Percentiles rank a stretch among this genome's conserved stretches.
These are phyloP conservation scores for Thuidium tamariscinum DNA, from an alignment of 225 moss, liverwort and hornwort genomes.

Conservation along the genomic window DNA sequence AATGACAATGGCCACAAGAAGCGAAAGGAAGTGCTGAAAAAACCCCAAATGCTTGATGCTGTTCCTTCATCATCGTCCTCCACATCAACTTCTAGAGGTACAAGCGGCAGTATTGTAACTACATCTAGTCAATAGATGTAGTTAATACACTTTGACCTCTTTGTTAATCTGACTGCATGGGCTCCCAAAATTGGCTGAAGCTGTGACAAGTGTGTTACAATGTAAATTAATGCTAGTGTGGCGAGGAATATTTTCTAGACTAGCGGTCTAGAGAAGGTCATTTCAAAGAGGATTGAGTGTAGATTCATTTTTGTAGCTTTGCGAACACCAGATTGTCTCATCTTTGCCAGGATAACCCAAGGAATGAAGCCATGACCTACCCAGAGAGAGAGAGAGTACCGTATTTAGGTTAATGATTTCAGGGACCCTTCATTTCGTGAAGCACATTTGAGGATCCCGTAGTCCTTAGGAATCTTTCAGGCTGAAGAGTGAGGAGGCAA, in stretches of 20 bases:
- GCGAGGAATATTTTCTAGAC: not conserved
- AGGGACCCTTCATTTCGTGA: not conserved
- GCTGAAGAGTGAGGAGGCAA: slow-evolving; percentile 7
- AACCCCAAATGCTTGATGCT: not conserved
- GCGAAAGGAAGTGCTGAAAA: slow-evolving; percentile 11
- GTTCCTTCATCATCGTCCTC: slow-evolving; percentile 24
- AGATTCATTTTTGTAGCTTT: not conserved
- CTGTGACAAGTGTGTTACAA: not conserved
- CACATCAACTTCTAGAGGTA: slow-evolving; percentile 27
- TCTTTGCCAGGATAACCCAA: not conserved
- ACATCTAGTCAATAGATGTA: not conserved
- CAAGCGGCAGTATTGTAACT: slow-evolving; percentile 18
- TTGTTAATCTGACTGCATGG: not conserved
- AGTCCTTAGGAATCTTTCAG: not conserved
- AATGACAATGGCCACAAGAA: slow-evolving; percentile 6
- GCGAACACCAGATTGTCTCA: not conserved
- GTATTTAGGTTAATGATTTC: not conserved
- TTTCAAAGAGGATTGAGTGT: not conserved
- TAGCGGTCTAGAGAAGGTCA: not conserved
- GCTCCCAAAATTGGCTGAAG: not conserved
- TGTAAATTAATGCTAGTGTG: not conserved
- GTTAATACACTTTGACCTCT: not conserved
- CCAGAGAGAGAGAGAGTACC: not conserved
- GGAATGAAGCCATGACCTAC: not conserved
- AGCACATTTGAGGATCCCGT: not conserved